Base-by-base conservation (phyloP, 805 yeast genomes). In the Priceomyces medius region DNA sequence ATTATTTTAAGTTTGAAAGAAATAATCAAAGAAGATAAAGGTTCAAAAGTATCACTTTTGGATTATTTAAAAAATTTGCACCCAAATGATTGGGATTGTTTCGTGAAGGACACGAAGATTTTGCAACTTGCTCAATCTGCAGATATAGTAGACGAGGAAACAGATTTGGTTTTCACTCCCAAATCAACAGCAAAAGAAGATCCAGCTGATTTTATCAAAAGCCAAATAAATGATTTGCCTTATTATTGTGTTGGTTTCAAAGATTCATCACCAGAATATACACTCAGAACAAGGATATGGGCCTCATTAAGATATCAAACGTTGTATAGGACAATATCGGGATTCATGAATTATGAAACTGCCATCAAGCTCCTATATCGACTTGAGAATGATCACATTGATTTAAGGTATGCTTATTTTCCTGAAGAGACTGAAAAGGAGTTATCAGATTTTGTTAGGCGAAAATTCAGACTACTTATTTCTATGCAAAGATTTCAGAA, bases 241-340 rank as follows among this genome's bases (percentile, higher is more conserved):
- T 80, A 73, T 44, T 79, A 83, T 46, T 80, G 82, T 49, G 66
- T 85, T 48, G 95, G 95, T 0, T 87, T 83, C 61, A 83, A 80
- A 47, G 69, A 78, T 18, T 75, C 88, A 1, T 72, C 79, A 2
- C 81, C 85, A 0, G 81, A 80, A 41, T 79, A 75, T 49, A 74
- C 79, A 2, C 56, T 84, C 47, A 67, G 95, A 58, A 88, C 96
- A 0, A 71, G 96, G 54, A 74, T 88, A 2, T 88, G 97, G 97
- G 86, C 95, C 0, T 86, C 96, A 0, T 63, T 85, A 40, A 71
- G 96, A 53, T 78, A 87, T 2, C 97, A 88, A 56, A 88, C 96
- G 0, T 67, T 88, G 40, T 89, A 83, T 55, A 68, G 96, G 29
- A 88, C 97, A 0, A 72, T 87, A 2, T 79, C 90, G 0, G 96